Evolutionary conservation across 1,284 basidiomycete genomes (phyloP).

Genomic region (Polyporus tsugae): DNA sequence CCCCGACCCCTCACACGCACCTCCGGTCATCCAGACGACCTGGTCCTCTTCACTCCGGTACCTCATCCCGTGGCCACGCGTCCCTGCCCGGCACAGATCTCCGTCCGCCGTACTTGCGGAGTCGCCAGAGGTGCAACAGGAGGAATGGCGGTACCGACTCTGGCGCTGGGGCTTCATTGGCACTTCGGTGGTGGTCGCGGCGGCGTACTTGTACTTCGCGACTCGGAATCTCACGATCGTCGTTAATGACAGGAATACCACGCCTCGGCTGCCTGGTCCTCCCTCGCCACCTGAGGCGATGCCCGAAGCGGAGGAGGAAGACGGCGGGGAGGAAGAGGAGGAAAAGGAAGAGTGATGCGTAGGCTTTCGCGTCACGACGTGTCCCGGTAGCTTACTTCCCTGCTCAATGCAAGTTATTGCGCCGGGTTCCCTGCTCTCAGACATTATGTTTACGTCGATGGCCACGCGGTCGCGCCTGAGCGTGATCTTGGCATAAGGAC

Average conservation of each 20-base stretch:
- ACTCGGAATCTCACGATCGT: constrained; percentile 13
- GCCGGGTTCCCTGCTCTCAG: neutral
- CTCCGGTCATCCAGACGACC: constrained; percentile 26
- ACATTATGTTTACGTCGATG: neutral
- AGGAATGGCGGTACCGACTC: constrained; percentile 45
- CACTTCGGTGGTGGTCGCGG: constrained; percentile 39
- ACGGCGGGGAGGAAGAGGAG: neutral
- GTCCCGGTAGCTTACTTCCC: neutral
- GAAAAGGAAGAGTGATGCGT: constrained; percentile 10
- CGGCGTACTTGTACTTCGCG: constrained; percentile 30
- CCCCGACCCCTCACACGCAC: constrained; percentile 33
- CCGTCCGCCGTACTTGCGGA: constrained; percentile 9
- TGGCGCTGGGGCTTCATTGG: constrained; percentile 48
- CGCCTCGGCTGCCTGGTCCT: neutral
- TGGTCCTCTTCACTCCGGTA: constrained; percentile 36
- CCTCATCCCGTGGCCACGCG: constrained; percentile 33
- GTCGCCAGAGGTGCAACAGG: constrained; percentile 40
- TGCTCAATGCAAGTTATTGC: constrained; percentile 5
- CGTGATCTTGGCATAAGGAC: constrained; percentile 17
- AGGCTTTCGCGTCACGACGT: neutral
- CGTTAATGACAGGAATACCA: neutral
- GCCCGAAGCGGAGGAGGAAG: constrained; percentile 12
- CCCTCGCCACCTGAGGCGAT: neutral
- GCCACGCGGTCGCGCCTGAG: constrained; percentile 15
- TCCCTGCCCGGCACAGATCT: constrained; percentile 19